A percentile compares a stretch with the other conserved stretches of the same genome.
Evolutionary conservation across 2,329 filamentous ascomycete species (phyloP).

Genomic region (Calonectria naviculata): DNA sequence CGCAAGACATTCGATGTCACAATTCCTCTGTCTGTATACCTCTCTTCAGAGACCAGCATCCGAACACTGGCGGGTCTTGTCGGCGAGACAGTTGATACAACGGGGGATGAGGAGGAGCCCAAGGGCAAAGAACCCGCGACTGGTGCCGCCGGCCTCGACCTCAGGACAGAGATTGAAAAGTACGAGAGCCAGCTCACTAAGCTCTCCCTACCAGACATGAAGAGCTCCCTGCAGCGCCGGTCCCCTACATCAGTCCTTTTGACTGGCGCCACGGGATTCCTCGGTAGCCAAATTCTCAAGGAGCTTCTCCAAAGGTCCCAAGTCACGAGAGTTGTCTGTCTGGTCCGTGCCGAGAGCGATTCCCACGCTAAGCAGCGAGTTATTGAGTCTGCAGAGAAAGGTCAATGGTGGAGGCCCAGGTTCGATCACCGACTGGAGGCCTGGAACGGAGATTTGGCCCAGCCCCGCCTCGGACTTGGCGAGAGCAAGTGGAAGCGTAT

Average conservation of each 20-base stretch:
- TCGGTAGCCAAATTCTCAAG: not conserved
- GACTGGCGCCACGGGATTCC: not conserved
- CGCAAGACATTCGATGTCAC: not conserved
- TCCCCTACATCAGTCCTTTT: not conserved
- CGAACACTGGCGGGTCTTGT: not conserved
- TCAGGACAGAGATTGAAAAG: not conserved
- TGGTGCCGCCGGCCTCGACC: not conserved
- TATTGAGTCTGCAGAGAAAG: slow-evolving; percentile 9
- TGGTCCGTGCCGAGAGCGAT: slow-evolving; percentile 13
- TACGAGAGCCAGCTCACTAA: not conserved
- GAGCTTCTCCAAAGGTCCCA: not conserved
- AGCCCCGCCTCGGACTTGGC: not conserved
- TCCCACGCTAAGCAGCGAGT: slow-evolving; percentile 9
- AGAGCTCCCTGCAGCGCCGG: not conserved
- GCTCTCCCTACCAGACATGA: not conserved
- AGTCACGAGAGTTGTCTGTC: not conserved
- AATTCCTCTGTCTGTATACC: not conserved
- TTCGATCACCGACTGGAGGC: slow-evolving; percentile 12
- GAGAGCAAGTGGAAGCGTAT: not conserved
- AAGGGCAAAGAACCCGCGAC: not conserved
- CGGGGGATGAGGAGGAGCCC: not conserved
- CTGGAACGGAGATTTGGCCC: slow-evolving; percentile 16
- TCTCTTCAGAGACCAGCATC: not conserved
- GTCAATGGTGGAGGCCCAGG: slow-evolving; percentile 14
- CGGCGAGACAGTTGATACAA: not conserved